Evolutionary conservation across 1,139 yeast species (phyloP).

Genomic region (Suhomyces terraborum): DNA sequence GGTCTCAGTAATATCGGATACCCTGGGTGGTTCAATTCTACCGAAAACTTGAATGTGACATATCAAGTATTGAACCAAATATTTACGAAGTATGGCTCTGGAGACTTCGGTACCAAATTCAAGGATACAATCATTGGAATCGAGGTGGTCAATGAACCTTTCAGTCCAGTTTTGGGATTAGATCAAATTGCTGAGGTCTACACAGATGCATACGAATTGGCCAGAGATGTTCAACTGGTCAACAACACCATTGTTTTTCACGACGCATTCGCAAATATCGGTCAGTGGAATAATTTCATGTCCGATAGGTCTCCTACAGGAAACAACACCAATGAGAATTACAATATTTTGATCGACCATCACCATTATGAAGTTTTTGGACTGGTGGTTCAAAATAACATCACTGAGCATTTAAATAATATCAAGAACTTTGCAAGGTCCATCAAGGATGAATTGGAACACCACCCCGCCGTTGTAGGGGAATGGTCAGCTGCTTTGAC

Average conservation of each 20-base stretch:
- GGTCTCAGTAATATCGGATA: conserved; percentile 51
- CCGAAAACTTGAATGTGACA: conserved; percentile 46
- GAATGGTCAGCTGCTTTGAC: conserved; percentile 69
- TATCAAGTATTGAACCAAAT: conserved; percentile 46
- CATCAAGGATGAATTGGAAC: conserved; percentile 35
- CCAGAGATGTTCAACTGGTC: conserved; percentile 35
- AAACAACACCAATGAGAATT: conserved; percentile 23
- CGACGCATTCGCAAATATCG: conserved; percentile 56
- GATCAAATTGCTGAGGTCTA: conserved; percentile 43
- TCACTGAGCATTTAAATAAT: conserved; percentile 41
- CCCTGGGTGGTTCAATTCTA: conserved; percentile 53
- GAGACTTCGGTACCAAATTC: conserved; percentile 32
- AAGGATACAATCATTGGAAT: conserved; percentile 58
- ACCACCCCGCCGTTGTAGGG: conserved; percentile 58
- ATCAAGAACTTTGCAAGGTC: conserved; percentile 40
- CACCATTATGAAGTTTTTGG: conserved; percentile 67
- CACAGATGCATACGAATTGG: conserved; percentile 40
- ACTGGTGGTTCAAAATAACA: conserved; percentile 39
- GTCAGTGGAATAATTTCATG: conserved; percentile 53
- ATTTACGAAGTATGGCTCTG: conserved; percentile 45
- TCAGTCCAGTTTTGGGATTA: conserved; percentile 45
- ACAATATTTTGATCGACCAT: conserved; percentile 58
- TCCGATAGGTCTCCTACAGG: conserved; percentile 25
- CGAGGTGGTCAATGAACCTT: conserved; percentile 69
- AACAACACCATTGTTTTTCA: conserved; percentile 55